These are phyloP conservation scores for Pseudozyma sp. DNA, from an alignment of 1,284 basidiomycete species.

Conservation along the genomic window DNA sequence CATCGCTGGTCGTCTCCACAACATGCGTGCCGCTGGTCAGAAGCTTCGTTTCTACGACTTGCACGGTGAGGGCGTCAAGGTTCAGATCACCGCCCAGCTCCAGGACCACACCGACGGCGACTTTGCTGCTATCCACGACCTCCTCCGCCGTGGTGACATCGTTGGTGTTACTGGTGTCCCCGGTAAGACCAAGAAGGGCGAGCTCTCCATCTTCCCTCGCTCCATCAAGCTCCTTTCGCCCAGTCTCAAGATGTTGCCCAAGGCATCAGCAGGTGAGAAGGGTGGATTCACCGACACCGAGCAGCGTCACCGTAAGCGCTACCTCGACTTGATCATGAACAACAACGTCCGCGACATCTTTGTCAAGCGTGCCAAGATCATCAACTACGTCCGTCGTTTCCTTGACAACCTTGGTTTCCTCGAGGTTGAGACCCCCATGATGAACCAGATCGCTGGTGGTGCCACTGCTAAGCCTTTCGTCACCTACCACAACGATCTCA, in stretches of 20 bases:
- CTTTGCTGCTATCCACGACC: slow-evolving; percentile 82
- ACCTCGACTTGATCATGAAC: slow-evolving; percentile 97
- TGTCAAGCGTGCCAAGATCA: slow-evolving; percentile 77
- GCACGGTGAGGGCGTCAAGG: slow-evolving; percentile 89
- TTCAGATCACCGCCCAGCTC: slow-evolving; percentile 93
- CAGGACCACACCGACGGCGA: slow-evolving; percentile 75
- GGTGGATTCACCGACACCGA: slow-evolving; percentile 81
- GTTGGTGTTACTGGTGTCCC: slow-evolving; percentile 91
- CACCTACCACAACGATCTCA: slow-evolving; percentile 98
- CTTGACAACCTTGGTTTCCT: slow-evolving; percentile 93
- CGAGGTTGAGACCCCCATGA: slow-evolving; percentile 99
- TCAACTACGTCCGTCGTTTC: slow-evolving; percentile 80
- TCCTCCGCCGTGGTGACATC: slow-evolving; percentile 94
- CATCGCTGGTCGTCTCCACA: slow-evolving; percentile 90
- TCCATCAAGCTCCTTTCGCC: slow-evolving; percentile 90
- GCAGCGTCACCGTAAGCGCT: slow-evolving; percentile 97
- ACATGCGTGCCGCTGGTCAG: slow-evolving; percentile 83
- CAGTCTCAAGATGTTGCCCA: slow-evolving; percentile 90
- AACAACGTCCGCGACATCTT: slow-evolving; percentile 90
- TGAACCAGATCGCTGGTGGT: slow-evolving; percentile 94
- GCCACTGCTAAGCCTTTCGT: slow-evolving; percentile 98
- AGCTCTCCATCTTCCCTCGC: slow-evolving; percentile 88
- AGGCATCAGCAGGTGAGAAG: slow-evolving; percentile 72
- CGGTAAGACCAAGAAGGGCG: slow-evolving; percentile 93
- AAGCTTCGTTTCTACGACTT: slow-evolving; percentile 97